These are phyloP conservation scores for Penicillium lagena DNA, from an alignment of 495 filamentous ascomycete genomes.

Conservation along the genomic window DNA sequence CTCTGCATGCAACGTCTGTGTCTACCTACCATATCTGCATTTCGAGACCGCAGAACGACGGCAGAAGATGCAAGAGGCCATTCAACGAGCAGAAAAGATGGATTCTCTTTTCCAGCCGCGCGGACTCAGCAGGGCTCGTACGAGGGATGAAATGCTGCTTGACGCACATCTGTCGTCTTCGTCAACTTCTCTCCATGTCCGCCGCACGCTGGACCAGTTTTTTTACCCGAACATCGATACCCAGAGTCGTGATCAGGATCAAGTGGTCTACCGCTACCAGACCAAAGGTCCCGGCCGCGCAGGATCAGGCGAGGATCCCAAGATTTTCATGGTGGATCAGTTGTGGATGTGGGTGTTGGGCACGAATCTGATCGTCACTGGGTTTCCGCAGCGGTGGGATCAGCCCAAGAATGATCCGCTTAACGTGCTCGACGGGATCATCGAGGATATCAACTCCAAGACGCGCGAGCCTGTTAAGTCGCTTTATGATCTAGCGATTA, in stretches of 20 bases:
- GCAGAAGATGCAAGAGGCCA: constrained; percentile 53
- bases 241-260: constrained; percentile 56
- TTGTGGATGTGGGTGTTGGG: constrained; percentile 69
- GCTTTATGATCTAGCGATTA: constrained; percentile 58
- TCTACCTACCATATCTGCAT: constrained; percentile 66
- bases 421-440: constrained; percentile 60
- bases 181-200: constrained; percentile 54
- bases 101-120: constrained; percentile 8
- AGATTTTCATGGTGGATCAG: constrained; percentile 73
- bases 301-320: constrained; percentile 42
- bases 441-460: constrained; percentile 63
- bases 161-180: constrained; percentile 51
- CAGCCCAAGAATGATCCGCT: constrained; percentile 62
- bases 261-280: constrained; percentile 65
- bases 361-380: constrained; percentile 57
- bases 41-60: constrained; percentile 56
- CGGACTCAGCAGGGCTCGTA: constrained; percentile 21
- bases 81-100: constrained; percentile 40
- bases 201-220: constrained; percentile 64
- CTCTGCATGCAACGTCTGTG: constrained; percentile 42
- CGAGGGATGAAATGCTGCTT: constrained; percentile 58
- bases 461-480: constrained; percentile 56
- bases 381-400: constrained; percentile 64
- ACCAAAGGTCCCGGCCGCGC: constrained; percentile 23
- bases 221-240: constrained; percentile 70